Percentiles rank a stretch among this genome's conserved stretches.
Conservation (phyloP, 1,284 basidiomycete genomes). For the Neolentinus lepideus region DNA sequence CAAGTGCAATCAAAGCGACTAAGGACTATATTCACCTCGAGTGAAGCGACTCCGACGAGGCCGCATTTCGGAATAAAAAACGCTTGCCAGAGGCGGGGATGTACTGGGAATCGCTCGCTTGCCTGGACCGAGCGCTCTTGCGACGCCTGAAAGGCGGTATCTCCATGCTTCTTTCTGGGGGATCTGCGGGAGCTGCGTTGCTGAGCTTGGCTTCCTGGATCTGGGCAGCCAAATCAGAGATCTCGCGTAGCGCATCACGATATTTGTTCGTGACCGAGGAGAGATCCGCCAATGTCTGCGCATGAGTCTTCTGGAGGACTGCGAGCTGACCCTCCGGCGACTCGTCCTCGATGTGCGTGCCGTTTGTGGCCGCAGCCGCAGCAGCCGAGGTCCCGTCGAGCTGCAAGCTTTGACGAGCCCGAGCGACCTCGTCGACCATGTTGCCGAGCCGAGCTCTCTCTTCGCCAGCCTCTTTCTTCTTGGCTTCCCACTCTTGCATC, state of each 20-base stretch:
- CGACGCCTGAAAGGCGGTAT: conserved; percentile 40
- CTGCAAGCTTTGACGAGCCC: conserved; percentile 61
- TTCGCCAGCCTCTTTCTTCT: conserved; percentile 57
- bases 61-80: conserved; percentile 80
- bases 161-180: conserved; percentile 44
- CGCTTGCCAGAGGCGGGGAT: conserved; percentile 45
- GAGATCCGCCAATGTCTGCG: conserved; percentile 74
- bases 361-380: conserved; percentile 6
- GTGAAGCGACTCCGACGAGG: conserved; percentile 78
- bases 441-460: conserved; percentile 56
- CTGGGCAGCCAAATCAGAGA: conserved; percentile 80
- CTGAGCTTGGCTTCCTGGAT: conserved; percentile 74
- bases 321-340: conserved; percentile 51
- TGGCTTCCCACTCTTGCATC: conserved; percentile 70
- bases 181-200: conserved; percentile 37
- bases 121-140: conserved; percentile 37
- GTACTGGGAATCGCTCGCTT: conserved; percentile 38
- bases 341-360: conserved; percentile 17
- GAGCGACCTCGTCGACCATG: conserved; percentile 64
- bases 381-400: conserved; percentile 21
- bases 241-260: conserved; percentile 82
- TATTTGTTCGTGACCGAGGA: conserved; percentile 77
- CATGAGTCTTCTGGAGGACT: conserved; percentile 67
- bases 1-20: conserved; percentile 8
- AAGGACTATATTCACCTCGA: conserved; percentile 46